These are phyloP conservation scores for Chaetomium cochliodes DNA, from an alignment of 495 filamentous ascomycete genomes.

Conservation along the genomic window DNA sequence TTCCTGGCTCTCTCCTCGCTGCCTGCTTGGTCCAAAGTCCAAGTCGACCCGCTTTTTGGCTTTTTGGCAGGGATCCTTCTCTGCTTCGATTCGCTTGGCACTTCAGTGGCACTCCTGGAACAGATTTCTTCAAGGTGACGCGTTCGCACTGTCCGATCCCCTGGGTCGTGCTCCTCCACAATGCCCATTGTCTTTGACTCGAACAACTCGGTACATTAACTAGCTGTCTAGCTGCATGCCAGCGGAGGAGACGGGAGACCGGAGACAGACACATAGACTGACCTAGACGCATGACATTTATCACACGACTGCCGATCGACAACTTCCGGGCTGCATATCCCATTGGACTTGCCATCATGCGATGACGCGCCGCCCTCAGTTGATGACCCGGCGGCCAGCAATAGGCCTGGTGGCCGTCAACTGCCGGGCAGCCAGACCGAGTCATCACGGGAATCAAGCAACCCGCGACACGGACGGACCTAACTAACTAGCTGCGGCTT, in stretches of 20 bases:
- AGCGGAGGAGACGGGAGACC: too few relatives aligned
- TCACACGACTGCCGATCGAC: neutral
- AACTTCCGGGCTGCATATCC: neutral
- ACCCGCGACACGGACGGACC: neutral
- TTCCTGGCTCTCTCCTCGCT: neutral
- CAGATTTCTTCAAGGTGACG: neutral
- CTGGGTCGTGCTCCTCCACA: neutral
- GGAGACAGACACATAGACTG: neutral
- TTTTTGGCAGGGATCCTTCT: neutral
- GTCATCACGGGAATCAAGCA: constrained; percentile 4
- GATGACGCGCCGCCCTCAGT: neutral
- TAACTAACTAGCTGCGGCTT: neutral
- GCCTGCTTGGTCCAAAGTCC: neutral
- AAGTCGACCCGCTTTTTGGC: neutral
- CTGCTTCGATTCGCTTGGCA: constrained; percentile 1
- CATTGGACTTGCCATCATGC: neutral
- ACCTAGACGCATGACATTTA: constrained; percentile 4
- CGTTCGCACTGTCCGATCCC: constrained; percentile 16
- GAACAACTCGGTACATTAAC: too few relatives aligned
- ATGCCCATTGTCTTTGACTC: neutral
- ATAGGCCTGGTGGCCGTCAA: constrained; percentile 2
- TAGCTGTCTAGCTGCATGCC: too few relatives aligned
- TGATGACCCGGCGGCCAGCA: neutral
- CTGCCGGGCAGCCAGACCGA: neutral
- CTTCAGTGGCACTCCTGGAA: neutral